Evolutionary conservation across 1,284 basidiomycete genomes (phyloP).

Genomic region (Naganishia cerealis): DNA sequence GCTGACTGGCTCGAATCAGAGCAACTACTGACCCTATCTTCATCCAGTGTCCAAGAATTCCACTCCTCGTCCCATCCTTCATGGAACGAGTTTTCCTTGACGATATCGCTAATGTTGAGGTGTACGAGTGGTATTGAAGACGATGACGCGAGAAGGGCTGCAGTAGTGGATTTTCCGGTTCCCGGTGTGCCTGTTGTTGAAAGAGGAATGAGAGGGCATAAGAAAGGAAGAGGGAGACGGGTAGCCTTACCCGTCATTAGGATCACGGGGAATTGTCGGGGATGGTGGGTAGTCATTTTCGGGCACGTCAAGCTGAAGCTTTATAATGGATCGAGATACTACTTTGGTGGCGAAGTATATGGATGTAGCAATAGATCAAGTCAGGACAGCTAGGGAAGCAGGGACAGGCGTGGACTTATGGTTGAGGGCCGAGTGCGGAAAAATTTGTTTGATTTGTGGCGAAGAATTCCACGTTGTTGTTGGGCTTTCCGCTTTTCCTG

Average conservation of each 20-base stretch:
- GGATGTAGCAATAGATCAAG: too few species aligned
- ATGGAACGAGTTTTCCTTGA: slow-evolving; percentile 80
- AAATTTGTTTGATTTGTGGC: background rate
- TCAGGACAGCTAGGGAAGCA: too few species aligned
- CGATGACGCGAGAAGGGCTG: slow-evolving; percentile 64
- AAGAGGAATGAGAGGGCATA: background rate
- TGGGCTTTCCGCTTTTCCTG: too few species aligned
- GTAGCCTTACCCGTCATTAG: slow-evolving; percentile 89
- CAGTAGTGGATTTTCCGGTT: slow-evolving; percentile 83
- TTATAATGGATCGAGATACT: background rate
- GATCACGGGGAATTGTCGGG: slow-evolving; percentile 68
- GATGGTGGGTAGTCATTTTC: slow-evolving; percentile 54
- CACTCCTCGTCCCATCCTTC: slow-evolving; percentile 89
- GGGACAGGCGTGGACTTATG: too few species aligned
- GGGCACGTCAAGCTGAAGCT: background rate
- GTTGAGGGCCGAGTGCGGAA: background rate
- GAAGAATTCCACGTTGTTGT: background rate
- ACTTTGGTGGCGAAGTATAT: too few species aligned
- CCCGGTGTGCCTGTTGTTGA: slow-evolving; percentile 56
- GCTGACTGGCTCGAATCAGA: background rate
- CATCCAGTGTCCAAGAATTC: slow-evolving; percentile 91
- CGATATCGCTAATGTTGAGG: slow-evolving; percentile 84
- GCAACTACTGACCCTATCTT: slow-evolving; percentile 72
- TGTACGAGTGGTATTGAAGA: slow-evolving; percentile 67
- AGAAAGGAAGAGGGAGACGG: slow-evolving; percentile 48